Conservation (phyloP, 2,329 filamentous ascomycete genomes). For the Colletotrichum noveboracense region DNA sequence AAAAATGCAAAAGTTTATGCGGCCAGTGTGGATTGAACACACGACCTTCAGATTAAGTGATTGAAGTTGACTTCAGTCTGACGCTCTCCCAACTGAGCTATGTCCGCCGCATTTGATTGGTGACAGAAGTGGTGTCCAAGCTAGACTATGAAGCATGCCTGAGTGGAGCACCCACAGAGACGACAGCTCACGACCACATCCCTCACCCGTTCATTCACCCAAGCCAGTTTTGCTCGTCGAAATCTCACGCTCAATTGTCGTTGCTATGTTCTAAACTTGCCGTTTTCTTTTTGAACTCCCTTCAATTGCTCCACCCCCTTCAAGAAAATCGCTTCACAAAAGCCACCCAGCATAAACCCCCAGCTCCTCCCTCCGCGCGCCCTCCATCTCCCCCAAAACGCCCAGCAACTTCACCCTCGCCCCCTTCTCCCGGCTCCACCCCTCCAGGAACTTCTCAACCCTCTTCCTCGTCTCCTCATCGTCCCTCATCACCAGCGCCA, state of each 20-base stretch:
- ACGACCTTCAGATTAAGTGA: constrained; percentile 22
- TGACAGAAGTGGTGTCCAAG: fast-evolving
- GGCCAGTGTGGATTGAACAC: constrained; percentile 22
- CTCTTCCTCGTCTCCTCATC: constrained; percentile 65
- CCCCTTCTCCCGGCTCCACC: constrained; percentile 67
- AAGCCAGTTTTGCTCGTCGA: background rate
- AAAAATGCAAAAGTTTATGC: background rate
- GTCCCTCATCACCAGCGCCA: constrained; percentile 80
- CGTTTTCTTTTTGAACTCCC: background rate
- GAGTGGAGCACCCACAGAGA: background rate
- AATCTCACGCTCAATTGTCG: background rate
- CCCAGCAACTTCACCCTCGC: constrained; percentile 71
- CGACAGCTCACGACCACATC: background rate
- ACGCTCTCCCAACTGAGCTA: constrained; percentile 22
- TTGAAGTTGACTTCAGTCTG: constrained; percentile 21
- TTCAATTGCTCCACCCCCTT: background rate
- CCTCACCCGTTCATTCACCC: background rate
- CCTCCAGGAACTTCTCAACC: constrained; percentile 66
- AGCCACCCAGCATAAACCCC: constrained; percentile 51
- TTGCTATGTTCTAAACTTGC: background rate
- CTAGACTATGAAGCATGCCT: fast-evolving
- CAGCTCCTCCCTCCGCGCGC: constrained; percentile 55
- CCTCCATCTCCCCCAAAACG: constrained; percentile 77
- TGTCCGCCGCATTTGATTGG: constrained; percentile 11
- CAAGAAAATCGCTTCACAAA: background rate